Evolutionary conservation across 228 moss, liverwort and hornwort species (phyloP), one percentile per base, ranked within the genome.

Genomic region (Sphagnum fallax): DNA sequence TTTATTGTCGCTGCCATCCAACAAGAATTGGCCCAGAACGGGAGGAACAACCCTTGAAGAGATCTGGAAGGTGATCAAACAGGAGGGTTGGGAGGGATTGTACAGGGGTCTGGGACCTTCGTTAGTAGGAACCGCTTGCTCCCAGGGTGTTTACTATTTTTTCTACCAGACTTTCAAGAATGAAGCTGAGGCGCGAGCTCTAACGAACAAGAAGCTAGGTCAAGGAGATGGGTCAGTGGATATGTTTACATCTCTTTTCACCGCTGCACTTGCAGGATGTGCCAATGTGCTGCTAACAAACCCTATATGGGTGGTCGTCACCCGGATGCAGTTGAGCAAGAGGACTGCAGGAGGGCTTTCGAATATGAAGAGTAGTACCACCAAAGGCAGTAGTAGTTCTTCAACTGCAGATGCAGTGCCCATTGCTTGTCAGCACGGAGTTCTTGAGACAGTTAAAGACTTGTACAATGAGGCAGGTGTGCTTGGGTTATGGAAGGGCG

Each of bases 261-360:
- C 89, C 55, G 97, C 91, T 52, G 91, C 93, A 60, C 71, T 98
- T 64, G 97, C 97, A 67, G 97, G 97, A 62, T 90, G 85, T 73
- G 84, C 80, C 9, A 98, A 98, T 74, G 98, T 98, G 18, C 69
- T 93, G 15, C 63, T 93, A 65, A 98, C 98, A 60, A 93, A 90
- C 76, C 98, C 98, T 61, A 89, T 98, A 61, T 98, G 98, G 97
- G 98, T 98, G 71, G 87, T 93, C 69, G 98, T 98, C 77, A 98
- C 93, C 12, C 92, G 93, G 61, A 98, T 98, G 98, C 93, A 94
- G 86, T 88, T 91, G 72, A 62, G 50, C 32, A 32, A 32, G 32
- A 32, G 32, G 32, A 32, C 32, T 2, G 32, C 32, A 32, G 32
- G 32, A 2, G 32, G 32, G 32, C 32, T 32, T 2, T 32, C 32